Evolutionary conservation across 2,329 filamentous ascomycete genomes (phyloP), one percentile per base, ranked within the genome.

Genomic region (Botrytis byssoidea): DNA sequence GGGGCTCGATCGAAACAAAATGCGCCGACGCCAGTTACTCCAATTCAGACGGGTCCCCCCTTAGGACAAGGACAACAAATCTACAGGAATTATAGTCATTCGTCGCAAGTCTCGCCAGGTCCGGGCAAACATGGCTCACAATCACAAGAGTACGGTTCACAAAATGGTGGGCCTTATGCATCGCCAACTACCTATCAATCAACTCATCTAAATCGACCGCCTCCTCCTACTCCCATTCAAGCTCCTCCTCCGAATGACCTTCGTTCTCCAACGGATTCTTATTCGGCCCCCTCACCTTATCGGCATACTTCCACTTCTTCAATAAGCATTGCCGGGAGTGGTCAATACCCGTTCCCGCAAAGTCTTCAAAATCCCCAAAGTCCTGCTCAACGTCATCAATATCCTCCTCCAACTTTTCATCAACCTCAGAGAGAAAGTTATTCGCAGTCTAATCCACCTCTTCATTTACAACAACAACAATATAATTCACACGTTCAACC

Each of bases 171-270:
- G 40, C 77, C 79, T 57, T 80, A 80, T 76, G 75, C 78, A 72
- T 81, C 80, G 74, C 79, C 79, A 57, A 80, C 77, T 63, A 74
- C 79, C 64, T 81, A 81, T 77, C 79, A 77, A 73, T 76, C 74
- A 48, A 74, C 73, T 64, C 80, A 79, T 77, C 77, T 76, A 75
- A 76, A 78, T 70, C 79, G 79, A 73, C 80, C 79, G 74, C 78
- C 78, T 75, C 78, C 79, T 75, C 83, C 85, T 74, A 82, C 82
- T 55, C 82, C 84, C 68, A 81, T 85, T 75, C 84, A 85, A 78
- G 81, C 83, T 65, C 81, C 82, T 69, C 74, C 77, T 32, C 78
- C 79, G 68, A 80, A 79, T 73, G 82, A 82, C 72, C 81, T 85
- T 74, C 82, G 82, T 74, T 86, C 84, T 63, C 84, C 84, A 65